Evolutionary conservation across 257 asterid genomes (phyloP), one percentile per base, ranked within the genome.

Genomic region (Solanum neorickii): DNA sequence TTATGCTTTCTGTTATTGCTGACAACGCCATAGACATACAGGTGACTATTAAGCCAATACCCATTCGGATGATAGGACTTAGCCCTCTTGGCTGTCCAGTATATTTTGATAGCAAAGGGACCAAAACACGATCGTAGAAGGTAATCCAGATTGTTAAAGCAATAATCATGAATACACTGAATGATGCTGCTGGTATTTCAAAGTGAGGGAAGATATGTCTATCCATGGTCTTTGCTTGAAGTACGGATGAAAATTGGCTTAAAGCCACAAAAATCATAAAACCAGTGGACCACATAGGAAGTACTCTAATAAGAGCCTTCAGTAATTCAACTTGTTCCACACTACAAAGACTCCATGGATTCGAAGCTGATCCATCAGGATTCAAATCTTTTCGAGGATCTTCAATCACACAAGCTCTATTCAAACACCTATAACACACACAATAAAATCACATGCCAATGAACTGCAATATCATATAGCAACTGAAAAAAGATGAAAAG

Each of bases 111-210:
- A 89, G 46, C 35, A 82, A 66, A 31, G 87, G 86, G n/a, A 87
- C 87, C 14, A 86, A 29, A 6, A 82, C 62, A 3, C 86, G 78
- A 65, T 89, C 84, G 3, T 86, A 89, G 23, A 89, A 23, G n/a
- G 60, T 66, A 12, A 83, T 33, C 89, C 89, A 86, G 20, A 86
- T 20, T 56, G 86, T 83, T 62, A 86, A 66, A n/a, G 86, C 77
- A 23, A 82, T 35, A 39, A 86, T 12, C 39, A 83, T 1, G 6
- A 89, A 86, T 47, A 86, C 76, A 60, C 69, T 69, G 14, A 89
- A 89, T 65, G 89, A 88, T 76, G 88, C 87, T 27, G 90, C 87
- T 35, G 89, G 90, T 23, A 88, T 70, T 70, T 86, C 84, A 6
- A 89, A 46, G 27, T 62, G 84, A 27, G 90, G 83, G 73, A 66